Base-by-base conservation (phyloP, 1,139 yeast genomes). In the Pichia sp. region DNA sequence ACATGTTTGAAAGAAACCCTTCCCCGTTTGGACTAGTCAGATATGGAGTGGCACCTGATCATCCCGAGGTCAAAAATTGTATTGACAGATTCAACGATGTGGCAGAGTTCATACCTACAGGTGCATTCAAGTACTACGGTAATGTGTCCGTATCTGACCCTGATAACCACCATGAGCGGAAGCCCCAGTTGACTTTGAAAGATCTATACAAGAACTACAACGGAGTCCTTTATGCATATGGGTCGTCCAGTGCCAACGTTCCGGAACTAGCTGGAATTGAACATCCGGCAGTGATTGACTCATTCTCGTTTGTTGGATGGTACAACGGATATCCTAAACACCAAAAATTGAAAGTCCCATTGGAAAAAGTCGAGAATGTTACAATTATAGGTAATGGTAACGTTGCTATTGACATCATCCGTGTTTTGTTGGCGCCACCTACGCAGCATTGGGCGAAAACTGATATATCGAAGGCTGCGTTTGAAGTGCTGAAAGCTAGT, bases 41-140 rank as follows among this genome's bases (percentile, higher is more conserved):
- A 46, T 92, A 82, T 67, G 99, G 99, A 1, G 98, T 93, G n/a
- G 98, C 99, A 0, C 99, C 99, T 1, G 99, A 93, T 71, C 99
- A 93, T 69, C 97, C 97, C 0, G 98, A 93, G 66, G 98, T 93
- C 42, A 93, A 93, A 68, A 84, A 84, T 59, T 87, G 95, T 64
- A 90, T 90, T 67, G 95, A 87, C 29, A 85, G 90, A 54, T 84
- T 95, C 67, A 78, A 78, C 6, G 82, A 84, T 56, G 78, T 87
- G 32, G 73, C 68, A 52, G 43, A 47, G 8, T 50, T 15, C 19
- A 42, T 43, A 4, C 5, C 45, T 2, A n/a, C 15, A 0, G 52
- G 48, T 1, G 67, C 70, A 26, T 88, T 87, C 57, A 70, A 84
- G 50, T 93, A 86, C 65, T 76, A 79, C 56, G 99, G 99, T 1